These are phyloP conservation scores for Coniochaeta sp. DNA, from an alignment of 2,329 filamentous ascomycete species.

Conservation along the genomic window DNA sequence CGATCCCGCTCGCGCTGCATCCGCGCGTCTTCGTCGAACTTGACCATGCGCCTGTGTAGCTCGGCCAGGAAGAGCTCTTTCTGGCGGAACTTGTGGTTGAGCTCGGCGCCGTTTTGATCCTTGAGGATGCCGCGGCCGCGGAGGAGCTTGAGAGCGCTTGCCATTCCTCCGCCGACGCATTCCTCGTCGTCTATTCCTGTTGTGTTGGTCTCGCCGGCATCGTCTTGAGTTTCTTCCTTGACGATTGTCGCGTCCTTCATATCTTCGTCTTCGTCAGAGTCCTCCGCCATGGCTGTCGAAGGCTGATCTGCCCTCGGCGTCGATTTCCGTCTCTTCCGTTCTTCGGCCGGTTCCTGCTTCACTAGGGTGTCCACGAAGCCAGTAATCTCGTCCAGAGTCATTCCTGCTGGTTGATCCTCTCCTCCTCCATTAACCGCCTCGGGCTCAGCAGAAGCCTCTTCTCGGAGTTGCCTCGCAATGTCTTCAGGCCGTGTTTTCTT, in stretches of 20 bases:
- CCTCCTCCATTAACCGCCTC: conserved; percentile 41
- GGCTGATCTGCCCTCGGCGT: conserved; percentile 32
- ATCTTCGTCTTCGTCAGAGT: conserved; percentile 35
- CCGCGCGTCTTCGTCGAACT: conserved; percentile 71
- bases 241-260: conserved; percentile 44
- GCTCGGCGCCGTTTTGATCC: conserved; percentile 51
- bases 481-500: conserved; percentile 84
- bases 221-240: conserved; percentile 31
- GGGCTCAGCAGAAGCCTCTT: conserved; percentile 43
- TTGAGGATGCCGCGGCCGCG: conserved; percentile 78
- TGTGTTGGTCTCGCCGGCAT: conserved; percentile 45
- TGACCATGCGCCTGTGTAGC: conserved; percentile 65
- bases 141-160: conserved; percentile 74
- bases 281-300: conserved; percentile 35
- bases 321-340: conserved; percentile 37
- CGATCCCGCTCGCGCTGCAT: conserved; percentile 85
- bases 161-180: conserved; percentile 70
- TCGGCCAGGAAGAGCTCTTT: conserved; percentile 74
- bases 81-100: conserved; percentile 61
- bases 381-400: conserved; percentile 93
- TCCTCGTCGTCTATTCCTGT: conserved; percentile 83
- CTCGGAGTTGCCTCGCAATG: conserved; percentile 71
- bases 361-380: conserved; percentile 87
- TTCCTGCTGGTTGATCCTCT: conserved; percentile 40
- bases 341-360: conserved; percentile 52